Evolutionary conservation across 192 early-diverging fungal genomes (phyloP).

Genomic region (Linnemannia exigua): DNA sequence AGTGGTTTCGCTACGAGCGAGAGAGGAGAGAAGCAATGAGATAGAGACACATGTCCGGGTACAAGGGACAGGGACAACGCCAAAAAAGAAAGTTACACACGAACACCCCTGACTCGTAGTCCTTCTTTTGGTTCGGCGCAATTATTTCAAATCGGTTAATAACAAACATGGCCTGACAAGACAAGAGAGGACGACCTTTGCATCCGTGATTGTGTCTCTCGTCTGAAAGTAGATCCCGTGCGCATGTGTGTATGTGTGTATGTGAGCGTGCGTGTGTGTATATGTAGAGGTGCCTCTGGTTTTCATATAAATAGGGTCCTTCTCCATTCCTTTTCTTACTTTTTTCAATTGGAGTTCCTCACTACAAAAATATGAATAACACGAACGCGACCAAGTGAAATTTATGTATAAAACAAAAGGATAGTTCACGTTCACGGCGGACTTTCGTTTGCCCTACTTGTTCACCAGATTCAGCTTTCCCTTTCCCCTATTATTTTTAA

Average conservation of each 20-base stretch:
- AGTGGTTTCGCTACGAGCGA: neutral
- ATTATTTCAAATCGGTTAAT: neutral
- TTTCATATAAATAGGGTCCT: neutral
- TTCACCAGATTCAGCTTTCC: too few relatives aligned
- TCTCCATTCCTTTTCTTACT: neutral
- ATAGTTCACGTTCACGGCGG: neutral
- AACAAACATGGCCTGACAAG: neutral
- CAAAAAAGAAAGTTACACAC: neutral
- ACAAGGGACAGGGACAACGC: neutral
- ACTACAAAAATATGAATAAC: neutral
- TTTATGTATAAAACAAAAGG: neutral
- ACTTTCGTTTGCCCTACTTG: neutral
- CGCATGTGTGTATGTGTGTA: too few relatives aligned
- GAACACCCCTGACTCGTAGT: neutral
- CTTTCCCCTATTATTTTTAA: too few relatives aligned
- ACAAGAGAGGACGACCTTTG: too few relatives aligned
- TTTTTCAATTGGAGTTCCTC: neutral
- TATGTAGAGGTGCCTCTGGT: too few relatives aligned
- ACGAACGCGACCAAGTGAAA: neutral
- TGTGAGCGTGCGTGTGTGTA: too few relatives aligned
- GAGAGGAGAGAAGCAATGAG: neutral
- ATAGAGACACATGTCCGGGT: neutral
- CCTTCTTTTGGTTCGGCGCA: neutral
- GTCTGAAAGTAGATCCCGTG: too few relatives aligned
- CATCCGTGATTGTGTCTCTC: too few relatives aligned